Evolutionary conservation across 2,329 filamentous ascomycete genomes (phyloP).

Genomic region (Hypoxylon sp.): DNA sequence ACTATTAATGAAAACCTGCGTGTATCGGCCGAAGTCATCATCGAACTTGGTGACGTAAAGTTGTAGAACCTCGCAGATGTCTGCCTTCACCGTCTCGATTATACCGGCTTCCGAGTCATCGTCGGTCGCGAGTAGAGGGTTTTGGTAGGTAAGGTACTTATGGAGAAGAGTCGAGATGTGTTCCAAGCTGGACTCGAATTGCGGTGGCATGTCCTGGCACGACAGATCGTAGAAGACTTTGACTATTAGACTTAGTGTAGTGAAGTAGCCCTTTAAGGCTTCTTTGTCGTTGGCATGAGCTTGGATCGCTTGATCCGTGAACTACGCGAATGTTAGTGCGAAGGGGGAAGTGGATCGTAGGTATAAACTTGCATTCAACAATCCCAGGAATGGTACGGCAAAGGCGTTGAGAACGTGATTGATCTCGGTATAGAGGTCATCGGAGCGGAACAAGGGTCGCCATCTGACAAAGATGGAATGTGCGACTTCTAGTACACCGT

Average conservation of each 20-base stretch:
- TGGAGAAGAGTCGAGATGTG: slow-evolving; percentile 83
- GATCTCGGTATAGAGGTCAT: slow-evolving; percentile 93
- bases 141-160: slow-evolving; percentile 93
- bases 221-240: slow-evolving; percentile 97
- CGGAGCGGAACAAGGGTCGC: slow-evolving; percentile 92
- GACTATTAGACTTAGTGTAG: slow-evolving; percentile 86
- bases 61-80: slow-evolving; percentile 90
- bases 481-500: slow-evolving; percentile 94
- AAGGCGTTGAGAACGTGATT: slow-evolving; percentile 93
- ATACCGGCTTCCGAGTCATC: slow-evolving; percentile 91
- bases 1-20: slow-evolving; percentile 86
- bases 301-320: slow-evolving; percentile 77
- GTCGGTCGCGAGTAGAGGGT: slow-evolving; percentile 82
- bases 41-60: slow-evolving; percentile 96
- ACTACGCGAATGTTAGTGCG: slow-evolving; percentile 55
- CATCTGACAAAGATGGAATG: slow-evolving; percentile 98
- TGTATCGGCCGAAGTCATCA: slow-evolving; percentile 86
- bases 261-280: slow-evolving; percentile 80
- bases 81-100: slow-evolving; percentile 88
- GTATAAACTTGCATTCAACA: slow-evolving; percentile 72
- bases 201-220: slow-evolving; percentile 94
- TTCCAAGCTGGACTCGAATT: slow-evolving; percentile 89
- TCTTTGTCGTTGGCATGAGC: slow-evolving; percentile 81
- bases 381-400: slow-evolving; percentile 81
- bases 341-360: not conserved